These are phyloP conservation scores for Pseudocercospora macadamiae DNA, from an alignment of 2,329 filamentous ascomycete genomes.

Conservation along the genomic window DNA sequence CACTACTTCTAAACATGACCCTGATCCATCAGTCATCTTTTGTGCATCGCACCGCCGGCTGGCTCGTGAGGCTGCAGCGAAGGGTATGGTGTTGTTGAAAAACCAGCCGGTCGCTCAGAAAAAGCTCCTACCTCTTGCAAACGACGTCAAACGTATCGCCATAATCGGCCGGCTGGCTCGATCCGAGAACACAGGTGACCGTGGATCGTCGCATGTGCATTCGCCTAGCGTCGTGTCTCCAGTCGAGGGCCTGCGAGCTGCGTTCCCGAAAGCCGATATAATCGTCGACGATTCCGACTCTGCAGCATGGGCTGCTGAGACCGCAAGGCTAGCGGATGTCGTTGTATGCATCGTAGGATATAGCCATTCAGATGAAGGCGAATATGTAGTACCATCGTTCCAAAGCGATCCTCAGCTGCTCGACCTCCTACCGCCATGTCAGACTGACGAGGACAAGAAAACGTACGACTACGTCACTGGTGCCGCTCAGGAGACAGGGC, in stretches of 20 bases:
- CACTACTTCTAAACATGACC: not conserved
- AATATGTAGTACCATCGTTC: constrained; percentile 20
- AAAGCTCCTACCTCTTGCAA: too few species aligned
- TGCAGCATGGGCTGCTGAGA: constrained; percentile 2
- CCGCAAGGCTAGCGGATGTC: constrained; percentile 11
- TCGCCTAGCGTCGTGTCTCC: constrained; percentile 19
- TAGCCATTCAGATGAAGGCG: too few species aligned
- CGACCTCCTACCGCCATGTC: constrained; percentile 14
- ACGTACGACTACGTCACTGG: not conserved
- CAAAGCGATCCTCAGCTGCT: constrained; percentile 9
- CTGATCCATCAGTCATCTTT: too few species aligned
- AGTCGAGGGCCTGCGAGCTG: constrained; percentile 16
- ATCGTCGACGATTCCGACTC: constrained; percentile 16
- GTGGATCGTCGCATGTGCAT: constrained; percentile 18
- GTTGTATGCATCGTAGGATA: constrained; percentile 17
- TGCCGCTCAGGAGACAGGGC: not conserved
- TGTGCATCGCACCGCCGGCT: constrained; percentile 20
- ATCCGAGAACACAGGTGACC: constrained; percentile 19
- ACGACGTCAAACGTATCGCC: too few species aligned
- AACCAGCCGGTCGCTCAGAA: too few species aligned
- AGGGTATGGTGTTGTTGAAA: constrained; percentile 26
- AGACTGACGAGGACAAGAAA: constrained; percentile 1
- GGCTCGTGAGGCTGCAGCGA: constrained; percentile 19
- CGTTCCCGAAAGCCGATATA: constrained; percentile 10
- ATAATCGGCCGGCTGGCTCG: constrained; percentile 24